Conservation (phyloP, 768 basidiomycete genomes). For the Postia placenta region DNA sequence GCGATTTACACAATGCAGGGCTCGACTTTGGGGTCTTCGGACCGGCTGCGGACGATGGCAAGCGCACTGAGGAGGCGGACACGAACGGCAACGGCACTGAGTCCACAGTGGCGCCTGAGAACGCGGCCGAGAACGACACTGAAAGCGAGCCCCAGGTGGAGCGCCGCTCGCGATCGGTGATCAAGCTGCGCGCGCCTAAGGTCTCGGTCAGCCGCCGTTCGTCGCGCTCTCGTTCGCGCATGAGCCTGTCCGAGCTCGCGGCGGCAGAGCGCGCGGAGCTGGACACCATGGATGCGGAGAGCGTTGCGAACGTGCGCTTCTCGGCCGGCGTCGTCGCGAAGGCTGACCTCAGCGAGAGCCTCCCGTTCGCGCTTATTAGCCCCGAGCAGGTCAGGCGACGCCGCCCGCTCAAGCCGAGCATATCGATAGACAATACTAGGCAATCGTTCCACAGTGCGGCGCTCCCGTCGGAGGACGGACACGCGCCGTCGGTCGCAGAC, state of each 20-base stretch:
- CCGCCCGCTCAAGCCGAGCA: slow-evolving; percentile 16
- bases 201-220: slow-evolving; percentile 31
- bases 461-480: slow-evolving; percentile 41
- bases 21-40: slow-evolving; percentile 78
- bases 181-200: slow-evolving; percentile 60
- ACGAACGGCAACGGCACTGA: neutral
- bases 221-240: slow-evolving; percentile 70
- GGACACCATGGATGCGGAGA: slow-evolving; percentile 57
- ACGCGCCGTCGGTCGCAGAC: slow-evolving; percentile 30
- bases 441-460: slow-evolving; percentile 23
- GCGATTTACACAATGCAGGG: slow-evolving; percentile 56
- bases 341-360: slow-evolving; percentile 46
- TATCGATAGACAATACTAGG: slow-evolving; percentile 20
- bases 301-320: slow-evolving; percentile 71
- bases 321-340: slow-evolving; percentile 65
- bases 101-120: slow-evolving; percentile 8
- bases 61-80: neutral
- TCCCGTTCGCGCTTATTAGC: slow-evolving; percentile 78
- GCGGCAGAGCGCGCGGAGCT: slow-evolving; percentile 56
- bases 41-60: slow-evolving; percentile 25
- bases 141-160: slow-evolving; percentile 40
- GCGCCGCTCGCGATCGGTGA: slow-evolving; percentile 63
- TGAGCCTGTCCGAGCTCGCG: slow-evolving; percentile 53
- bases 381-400: slow-evolving; percentile 52
- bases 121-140: slow-evolving; percentile 24